These are phyloP conservation scores for Thermomucor indicae-seudaticae DNA, from an alignment of 371 early-diverging fungal species.

Conservation along the genomic window DNA sequence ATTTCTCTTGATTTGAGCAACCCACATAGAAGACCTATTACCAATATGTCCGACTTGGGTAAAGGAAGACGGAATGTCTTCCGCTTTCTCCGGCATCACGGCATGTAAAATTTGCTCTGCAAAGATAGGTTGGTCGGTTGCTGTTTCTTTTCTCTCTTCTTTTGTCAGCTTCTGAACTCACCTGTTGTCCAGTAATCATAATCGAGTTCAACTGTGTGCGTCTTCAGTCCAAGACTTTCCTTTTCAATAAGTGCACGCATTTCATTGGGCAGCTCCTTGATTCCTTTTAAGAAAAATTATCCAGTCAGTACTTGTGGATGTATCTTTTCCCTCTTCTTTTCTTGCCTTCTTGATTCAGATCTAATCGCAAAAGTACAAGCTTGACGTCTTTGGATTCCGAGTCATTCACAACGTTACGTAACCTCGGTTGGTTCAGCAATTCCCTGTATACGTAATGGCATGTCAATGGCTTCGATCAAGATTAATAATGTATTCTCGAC, in stretches of 20 bases:
- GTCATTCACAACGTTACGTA: slow-evolving; percentile 68
- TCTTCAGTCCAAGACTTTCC: slow-evolving; percentile 43
- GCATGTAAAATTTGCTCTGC: slow-evolving; percentile 87
- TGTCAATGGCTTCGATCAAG: neutral
- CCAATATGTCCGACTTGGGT: slow-evolving; percentile 96
- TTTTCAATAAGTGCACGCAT: slow-evolving; percentile 43
- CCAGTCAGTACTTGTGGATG: too few species aligned
- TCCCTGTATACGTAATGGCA: slow-evolving; percentile 33
- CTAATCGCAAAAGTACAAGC: slow-evolving; percentile 57
- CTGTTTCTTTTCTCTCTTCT: neutral
- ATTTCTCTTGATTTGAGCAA: neutral
- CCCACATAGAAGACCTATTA: slow-evolving; percentile 14
- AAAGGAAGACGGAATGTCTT: slow-evolving; percentile 85
- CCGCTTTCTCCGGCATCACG: slow-evolving; percentile 78
- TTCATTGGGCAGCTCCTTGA: slow-evolving; percentile 41
- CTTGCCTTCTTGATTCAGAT: slow-evolving; percentile 31
- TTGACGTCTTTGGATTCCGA: slow-evolving; percentile 50
- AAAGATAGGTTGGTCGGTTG: neutral
- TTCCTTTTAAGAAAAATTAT: slow-evolving; percentile 1
- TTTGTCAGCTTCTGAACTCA: slow-evolving; percentile 14
- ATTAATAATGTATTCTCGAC: neutral
- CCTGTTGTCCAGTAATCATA: slow-evolving; percentile 82
- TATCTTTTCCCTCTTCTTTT: too few species aligned
- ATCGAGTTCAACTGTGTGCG: slow-evolving; percentile 53
- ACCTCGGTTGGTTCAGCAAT: slow-evolving; percentile 66